Base-by-base conservation (phyloP, 768 basidiomycete genomes). In the Dendrothele bispora region DNA sequence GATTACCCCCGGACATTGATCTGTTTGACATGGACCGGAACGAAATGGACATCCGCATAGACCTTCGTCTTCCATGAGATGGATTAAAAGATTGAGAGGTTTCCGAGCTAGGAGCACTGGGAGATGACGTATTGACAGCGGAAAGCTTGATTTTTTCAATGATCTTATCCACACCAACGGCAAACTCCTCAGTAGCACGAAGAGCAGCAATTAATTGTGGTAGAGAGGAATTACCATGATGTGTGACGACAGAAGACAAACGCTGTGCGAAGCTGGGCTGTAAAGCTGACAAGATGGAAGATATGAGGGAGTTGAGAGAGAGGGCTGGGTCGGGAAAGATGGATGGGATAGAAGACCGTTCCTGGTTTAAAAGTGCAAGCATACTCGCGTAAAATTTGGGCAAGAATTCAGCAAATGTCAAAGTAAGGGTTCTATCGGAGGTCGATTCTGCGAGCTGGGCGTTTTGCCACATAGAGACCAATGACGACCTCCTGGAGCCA, bases 261-360 rank as follows among this genome's bases (percentile, higher is more conserved):
- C 92, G 82, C 50, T 95, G 85, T 2, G 84, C 72, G 48, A 94
- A 79, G 6, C 91, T 84, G 0, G 97, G 97, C 39, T 86, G 79
- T 14, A 98, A 78, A 7, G 82, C 74, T 17, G 86, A 84, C 32
- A 98, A 69, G 12, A 86, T 88, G 15, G 89, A 86, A 15, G 86
- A 84, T 49, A 98, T 84, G 60, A 98, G 86, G 26, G 82, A 74
- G 2, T 92, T 87, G 11, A 97, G 76, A 1, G 88, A 88, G 25
- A 70, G 62, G 42, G 80, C 75, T 7, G 93, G 88, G 59, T 95
- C 84, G 1, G 93, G 91, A 64, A 98, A 98, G 57, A 98, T 93
- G 22, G 81, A 75, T 2, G 88, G 84, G 49, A 95, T 84, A 25
- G 84, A 80, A 1, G 73, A 69, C 32, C 85, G 77, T 64, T 98